Percentiles rank a stretch among this genome's conserved stretches.
Conservation (phyloP, 495 filamentous ascomycete genomes). For the Schizothecium vesticola region DNA sequence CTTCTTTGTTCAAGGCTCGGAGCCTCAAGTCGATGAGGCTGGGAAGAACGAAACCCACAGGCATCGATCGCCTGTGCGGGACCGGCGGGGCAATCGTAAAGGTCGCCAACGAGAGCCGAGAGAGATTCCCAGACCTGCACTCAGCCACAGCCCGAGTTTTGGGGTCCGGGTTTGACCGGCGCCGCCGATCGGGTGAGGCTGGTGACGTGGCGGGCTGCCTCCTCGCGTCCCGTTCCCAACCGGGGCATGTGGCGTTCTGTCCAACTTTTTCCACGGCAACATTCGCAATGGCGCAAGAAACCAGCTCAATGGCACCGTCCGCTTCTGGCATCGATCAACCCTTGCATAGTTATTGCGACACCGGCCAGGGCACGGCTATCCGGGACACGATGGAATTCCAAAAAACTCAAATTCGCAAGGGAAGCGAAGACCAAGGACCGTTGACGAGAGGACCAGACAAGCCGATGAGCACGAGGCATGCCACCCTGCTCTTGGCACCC, state of each 20-base stretch:
- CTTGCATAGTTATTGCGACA: background rate
- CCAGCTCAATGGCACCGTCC: background rate
- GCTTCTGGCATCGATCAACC: background rate
- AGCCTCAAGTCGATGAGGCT: background rate
- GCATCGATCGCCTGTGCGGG: background rate
- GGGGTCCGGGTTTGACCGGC: background rate
- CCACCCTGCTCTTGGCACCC: slow-evolving; percentile 22
- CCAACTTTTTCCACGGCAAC: slow-evolving; percentile 4
- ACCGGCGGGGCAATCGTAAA: slow-evolving; percentile 7
- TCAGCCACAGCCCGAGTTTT: slow-evolving; percentile 25
- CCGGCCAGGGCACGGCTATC: background rate
- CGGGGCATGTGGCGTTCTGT: background rate
- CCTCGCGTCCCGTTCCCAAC: background rate
- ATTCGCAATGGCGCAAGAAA: background rate
- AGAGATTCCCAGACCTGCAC: slow-evolving; percentile 12
- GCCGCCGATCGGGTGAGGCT: slow-evolving; percentile 20
- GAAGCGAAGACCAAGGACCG: slow-evolving; percentile 3
- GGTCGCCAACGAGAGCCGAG: background rate
- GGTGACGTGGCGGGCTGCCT: slow-evolving; percentile 29
- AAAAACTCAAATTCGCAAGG: background rate
- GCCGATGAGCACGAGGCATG: slow-evolving; percentile 10
- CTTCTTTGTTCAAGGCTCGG: too few relatives aligned
- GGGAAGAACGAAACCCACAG: background rate
- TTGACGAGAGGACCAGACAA: background rate
- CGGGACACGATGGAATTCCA: background rate